These are phyloP conservation scores for Magnusiomyces suaveolens DNA, from an alignment of 1,139 yeast species.

Conservation along the genomic window DNA sequence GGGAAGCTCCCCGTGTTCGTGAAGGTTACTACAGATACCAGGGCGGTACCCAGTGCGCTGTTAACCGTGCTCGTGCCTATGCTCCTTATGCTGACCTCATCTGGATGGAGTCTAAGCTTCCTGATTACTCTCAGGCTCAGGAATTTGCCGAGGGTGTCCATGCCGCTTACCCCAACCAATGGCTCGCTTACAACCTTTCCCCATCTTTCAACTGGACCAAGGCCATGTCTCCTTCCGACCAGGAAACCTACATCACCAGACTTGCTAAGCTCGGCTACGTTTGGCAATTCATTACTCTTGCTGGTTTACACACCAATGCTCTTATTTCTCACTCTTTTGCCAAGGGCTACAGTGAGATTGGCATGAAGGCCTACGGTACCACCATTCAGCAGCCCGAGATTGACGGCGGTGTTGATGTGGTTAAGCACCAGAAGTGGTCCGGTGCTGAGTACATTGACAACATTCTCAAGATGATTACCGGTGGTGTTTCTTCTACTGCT, in stretches of 20 bases:
- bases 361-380: slow-evolving; percentile 94
- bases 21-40: slow-evolving; percentile 95
- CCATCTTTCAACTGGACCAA: slow-evolving; percentile 98
- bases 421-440: slow-evolving; percentile 98
- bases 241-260: slow-evolving; percentile 81
- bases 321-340: slow-evolving; percentile 84
- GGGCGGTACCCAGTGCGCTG: slow-evolving; percentile 97
- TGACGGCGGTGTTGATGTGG: slow-evolving; percentile 84
- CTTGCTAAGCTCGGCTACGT: slow-evolving; percentile 85
- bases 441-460: slow-evolving; percentile 97
- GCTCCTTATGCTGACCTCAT: slow-evolving; percentile 93
- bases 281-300: slow-evolving; percentile 97
- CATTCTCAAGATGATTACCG: slow-evolving; percentile 79
- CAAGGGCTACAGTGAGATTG: slow-evolving; percentile 63
- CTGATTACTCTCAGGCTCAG: slow-evolving; percentile 87
- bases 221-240: slow-evolving; percentile 83
- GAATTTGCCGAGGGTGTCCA: slow-evolving; percentile 91
- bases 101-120: slow-evolving; percentile 98
- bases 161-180: slow-evolving; percentile 71
- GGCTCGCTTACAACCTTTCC: slow-evolving; percentile 93
- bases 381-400: slow-evolving; percentile 82
- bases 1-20: slow-evolving; percentile 94
- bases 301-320: slow-evolving; percentile 95
- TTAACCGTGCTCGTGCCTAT: slow-evolving; percentile 92
- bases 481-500: slow-evolving; percentile 92